phyloP scores from a whole-genome alignment of 768 basidiomycete genomes.

The Agrocybe pediades region DNA sequence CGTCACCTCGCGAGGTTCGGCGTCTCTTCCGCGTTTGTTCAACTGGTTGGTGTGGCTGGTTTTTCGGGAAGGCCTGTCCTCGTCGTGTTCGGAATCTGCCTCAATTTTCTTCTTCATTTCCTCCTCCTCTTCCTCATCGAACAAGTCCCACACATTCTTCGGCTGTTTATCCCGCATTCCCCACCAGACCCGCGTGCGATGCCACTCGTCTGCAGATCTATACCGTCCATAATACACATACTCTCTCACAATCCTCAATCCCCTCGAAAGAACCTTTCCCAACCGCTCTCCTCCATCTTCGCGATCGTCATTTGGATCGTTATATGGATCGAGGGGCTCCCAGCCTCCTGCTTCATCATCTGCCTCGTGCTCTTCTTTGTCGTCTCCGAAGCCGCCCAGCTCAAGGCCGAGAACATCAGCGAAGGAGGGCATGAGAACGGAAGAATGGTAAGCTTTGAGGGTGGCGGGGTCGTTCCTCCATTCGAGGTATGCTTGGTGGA shows the following conservation, averaged over 20 bases:
- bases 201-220: no score
- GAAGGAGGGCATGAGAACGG: slow-evolving; percentile 23
- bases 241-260: not conserved
- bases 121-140: no score
- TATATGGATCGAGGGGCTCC: not conserved
- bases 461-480: slow-evolving; percentile 16
- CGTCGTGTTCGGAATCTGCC: no score
- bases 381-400: not conserved
- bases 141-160: not conserved
- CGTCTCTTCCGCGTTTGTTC: no score
- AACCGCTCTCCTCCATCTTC: not conserved
- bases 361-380: not conserved
- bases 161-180: not conserved
- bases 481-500: slow-evolving; percentile 22
- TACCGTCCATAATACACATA: not conserved
- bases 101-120: no score
- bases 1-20: no score
- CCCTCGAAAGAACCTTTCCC: not conserved
- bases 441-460: slow-evolving; percentile 10
- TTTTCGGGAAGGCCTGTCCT: no score
- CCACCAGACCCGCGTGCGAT: not conserved
- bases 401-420: slow-evolving; percentile 22
- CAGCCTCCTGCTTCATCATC: not conserved
- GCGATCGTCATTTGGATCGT: not conserved
- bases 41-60: no score